Conservation (phyloP, 1,139 yeast species). For the Chernovozyma sophiae-reginae region DNA sequence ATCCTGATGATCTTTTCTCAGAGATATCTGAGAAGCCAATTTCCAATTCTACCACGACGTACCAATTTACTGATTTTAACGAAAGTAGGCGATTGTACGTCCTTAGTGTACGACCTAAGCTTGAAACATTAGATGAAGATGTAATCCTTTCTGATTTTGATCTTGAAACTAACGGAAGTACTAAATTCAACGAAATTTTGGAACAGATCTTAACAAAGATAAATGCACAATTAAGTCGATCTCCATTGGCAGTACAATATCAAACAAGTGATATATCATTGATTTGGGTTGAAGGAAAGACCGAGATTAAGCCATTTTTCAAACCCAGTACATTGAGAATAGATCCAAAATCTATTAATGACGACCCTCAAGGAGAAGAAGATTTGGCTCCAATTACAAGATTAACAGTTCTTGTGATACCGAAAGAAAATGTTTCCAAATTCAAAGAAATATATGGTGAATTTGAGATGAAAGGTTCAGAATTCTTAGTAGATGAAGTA, state of each 20-base stretch:
- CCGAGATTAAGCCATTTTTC: slow-evolving; percentile 36
- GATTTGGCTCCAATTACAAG: slow-evolving; percentile 13
- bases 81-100: slow-evolving; percentile 31
- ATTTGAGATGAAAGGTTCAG: slow-evolving; percentile 16
- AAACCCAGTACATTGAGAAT: slow-evolving; percentile 42
- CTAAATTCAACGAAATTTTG: slow-evolving; percentile 18
- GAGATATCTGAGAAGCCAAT: not conserved
- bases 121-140: slow-evolving; percentile 21
- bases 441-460: slow-evolving; percentile 32
- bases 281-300: slow-evolving; percentile 41
- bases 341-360: slow-evolving; percentile 18
- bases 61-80: slow-evolving; percentile 19
- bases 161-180: slow-evolving; percentile 32
- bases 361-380: slow-evolving; percentile 1
- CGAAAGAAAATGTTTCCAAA: slow-evolving; percentile 16
- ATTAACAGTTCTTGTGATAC: slow-evolving; percentile 34
- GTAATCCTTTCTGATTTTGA: slow-evolving; percentile 14
- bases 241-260: not conserved
- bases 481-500: slow-evolving; percentile 9
- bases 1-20: not conserved
- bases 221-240: slow-evolving; percentile 5
- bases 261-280: slow-evolving; percentile 17
- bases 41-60: not conserved
- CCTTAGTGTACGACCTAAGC: slow-evolving; percentile 18
- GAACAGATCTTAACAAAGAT: slow-evolving; percentile 16